phyloP scores from a whole-genome alignment of 1,284 basidiomycete species.

The Fomitopsis palustris region DNA sequence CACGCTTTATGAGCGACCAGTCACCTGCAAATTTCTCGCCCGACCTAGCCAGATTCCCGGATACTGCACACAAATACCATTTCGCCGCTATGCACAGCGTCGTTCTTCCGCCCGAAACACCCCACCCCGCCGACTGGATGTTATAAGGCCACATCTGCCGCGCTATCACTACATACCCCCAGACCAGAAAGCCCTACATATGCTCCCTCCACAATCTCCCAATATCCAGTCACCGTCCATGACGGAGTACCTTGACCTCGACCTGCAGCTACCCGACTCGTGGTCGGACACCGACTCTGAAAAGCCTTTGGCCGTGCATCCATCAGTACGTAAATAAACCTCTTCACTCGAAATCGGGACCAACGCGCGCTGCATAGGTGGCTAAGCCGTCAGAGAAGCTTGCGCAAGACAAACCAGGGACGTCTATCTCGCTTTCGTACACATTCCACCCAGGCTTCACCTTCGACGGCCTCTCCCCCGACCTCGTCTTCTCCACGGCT shows the following conservation, averaged over 20 bases:
- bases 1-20: too few species aligned
- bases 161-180: background rate
- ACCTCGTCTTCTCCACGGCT: slow-evolving; percentile 18
- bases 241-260: background rate
- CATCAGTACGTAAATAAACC: background rate
- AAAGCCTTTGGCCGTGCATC: background rate
- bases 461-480: slow-evolving; percentile 8
- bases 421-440: slow-evolving; percentile 67
- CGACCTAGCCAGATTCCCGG: background rate
- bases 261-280: background rate
- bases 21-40: too few species aligned
- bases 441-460: slow-evolving; percentile 55
- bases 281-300: background rate
- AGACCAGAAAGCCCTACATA: background rate
- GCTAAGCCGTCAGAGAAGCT: background rate
- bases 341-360: background rate
- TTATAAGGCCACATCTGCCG: background rate
- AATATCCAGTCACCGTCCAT: too few species aligned
- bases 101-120: background rate
- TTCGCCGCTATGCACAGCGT: too few species aligned
- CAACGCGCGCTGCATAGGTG: background rate
- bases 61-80: background rate
- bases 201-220: too few species aligned
- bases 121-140: background rate
- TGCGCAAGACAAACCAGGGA: slow-evolving; percentile 8